Evolutionary conservation across 2,329 filamentous ascomycete genomes (phyloP), one percentile per base, ranked within the genome.

Genomic region (Penicillium paneum): DNA sequence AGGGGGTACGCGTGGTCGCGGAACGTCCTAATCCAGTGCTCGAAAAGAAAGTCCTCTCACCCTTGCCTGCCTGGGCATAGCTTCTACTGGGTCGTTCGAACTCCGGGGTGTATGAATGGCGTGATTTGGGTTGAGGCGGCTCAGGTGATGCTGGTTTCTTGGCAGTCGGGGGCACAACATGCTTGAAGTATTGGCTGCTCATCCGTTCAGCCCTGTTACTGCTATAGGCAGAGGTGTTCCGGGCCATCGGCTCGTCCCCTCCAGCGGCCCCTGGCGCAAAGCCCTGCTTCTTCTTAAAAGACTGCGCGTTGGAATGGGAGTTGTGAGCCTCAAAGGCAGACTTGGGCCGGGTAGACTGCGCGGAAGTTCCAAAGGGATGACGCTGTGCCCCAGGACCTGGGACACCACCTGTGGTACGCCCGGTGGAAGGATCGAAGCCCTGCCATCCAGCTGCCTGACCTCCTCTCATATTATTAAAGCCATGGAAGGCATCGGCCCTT

Each of bases 191-290:
- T 49, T 61, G 62, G 49, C 62, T 61, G 34, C 72, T 63, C 19
- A 60, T 60, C 15, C 67, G 74, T 51, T 76, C 73, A 39, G 63
- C 62, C 35, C 71, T 64, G 5, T 67, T 64, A 50, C 67, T 76
- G 19, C 68, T 70, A 61, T 80, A 81, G n/a, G 80, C 77, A 3
- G 79, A 79, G 12, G 78, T 79, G 54, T 78, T 77, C 17, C 71
- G 67, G 21, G 82, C 82, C 66, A 81, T 81, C 34, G 81, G 77
- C 61, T 86, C 83, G 63, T 86, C 83, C 34, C 78, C 81, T n/a
- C 80, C 82, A 31, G 81, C 76, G 7, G 76, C 77, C n/a, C 77
- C 77, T 19, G 83, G 82, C 52, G 83, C 80, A 64, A 85, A 86
- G 5, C 82, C 83, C 41, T 76, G 73, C 65, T 76, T 82, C 61